Evolutionary conservation across 495 filamentous ascomycete species (phyloP).

Genomic region (Penicillium odoratum): DNA sequence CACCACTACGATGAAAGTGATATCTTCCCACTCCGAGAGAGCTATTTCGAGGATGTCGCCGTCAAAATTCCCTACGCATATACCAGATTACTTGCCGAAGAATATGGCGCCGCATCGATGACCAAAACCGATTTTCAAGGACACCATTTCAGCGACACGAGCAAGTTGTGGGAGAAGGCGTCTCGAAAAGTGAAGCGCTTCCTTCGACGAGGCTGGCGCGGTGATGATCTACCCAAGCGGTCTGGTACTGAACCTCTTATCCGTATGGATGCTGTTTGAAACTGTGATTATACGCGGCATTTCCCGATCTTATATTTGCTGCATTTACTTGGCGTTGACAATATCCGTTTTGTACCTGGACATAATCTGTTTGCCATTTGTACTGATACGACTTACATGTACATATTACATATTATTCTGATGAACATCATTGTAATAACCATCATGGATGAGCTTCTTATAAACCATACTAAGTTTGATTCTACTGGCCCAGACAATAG

Average conservation of each 20-base stretch:
- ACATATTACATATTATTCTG: slow-evolving; percentile 19
- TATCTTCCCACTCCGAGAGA: slow-evolving; percentile 77
- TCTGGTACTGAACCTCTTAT: slow-evolving; percentile 11
- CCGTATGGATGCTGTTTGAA: slow-evolving; percentile 15
- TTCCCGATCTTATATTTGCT: slow-evolving; percentile 7
- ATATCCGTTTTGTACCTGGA: slow-evolving; percentile 6
- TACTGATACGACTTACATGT: slow-evolving; percentile 6
- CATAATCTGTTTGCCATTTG: slow-evolving; percentile 9
- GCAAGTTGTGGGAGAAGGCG: slow-evolving; percentile 34
- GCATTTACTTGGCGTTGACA: slow-evolving; percentile 30
- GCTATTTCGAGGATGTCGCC: slow-evolving; percentile 71
- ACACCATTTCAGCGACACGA: slow-evolving; percentile 37
- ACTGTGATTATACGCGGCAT: neutral
- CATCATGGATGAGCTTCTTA: neutral
- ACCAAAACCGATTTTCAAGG: slow-evolving; percentile 62
- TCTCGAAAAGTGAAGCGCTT: slow-evolving; percentile 20
- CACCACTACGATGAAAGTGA: slow-evolving; percentile 60
- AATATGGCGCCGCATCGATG: slow-evolving; percentile 71
- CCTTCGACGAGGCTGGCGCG: slow-evolving; percentile 16
- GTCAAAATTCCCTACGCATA: slow-evolving; percentile 78
- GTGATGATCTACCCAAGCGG: slow-evolving; percentile 10
- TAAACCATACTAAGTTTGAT: too few relatives aligned
- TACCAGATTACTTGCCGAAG: slow-evolving; percentile 66
- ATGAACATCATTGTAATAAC: slow-evolving; percentile 4
- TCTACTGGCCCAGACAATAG: too few relatives aligned